Evolutionary conservation across 2,329 filamentous ascomycete species (phyloP).

Genomic region (Grosmannia penicillata): DNA sequence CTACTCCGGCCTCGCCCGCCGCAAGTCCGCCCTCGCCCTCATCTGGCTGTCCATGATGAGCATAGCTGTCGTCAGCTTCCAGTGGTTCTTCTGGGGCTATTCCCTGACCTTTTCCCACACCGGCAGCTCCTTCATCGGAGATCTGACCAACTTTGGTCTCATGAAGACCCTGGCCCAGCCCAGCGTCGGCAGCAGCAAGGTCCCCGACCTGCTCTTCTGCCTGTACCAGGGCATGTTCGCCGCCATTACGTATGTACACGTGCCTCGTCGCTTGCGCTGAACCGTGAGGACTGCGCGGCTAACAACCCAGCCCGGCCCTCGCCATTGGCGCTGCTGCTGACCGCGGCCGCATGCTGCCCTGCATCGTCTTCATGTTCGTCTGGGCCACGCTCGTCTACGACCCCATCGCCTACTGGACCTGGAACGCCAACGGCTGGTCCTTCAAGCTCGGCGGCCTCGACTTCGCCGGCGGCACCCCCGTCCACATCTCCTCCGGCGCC

Average conservation of each 20-base stretch:
- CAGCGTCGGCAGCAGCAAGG: conserved; percentile 52
- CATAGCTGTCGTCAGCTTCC: conserved; percentile 65
- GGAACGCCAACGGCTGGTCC: conserved; percentile 61
- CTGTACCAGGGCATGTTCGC: conserved; percentile 86
- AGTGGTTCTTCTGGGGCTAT: conserved; percentile 96
- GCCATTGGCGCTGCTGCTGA: conserved; percentile 47
- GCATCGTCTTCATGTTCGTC: conserved; percentile 52
- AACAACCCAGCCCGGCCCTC: conserved; percentile 31
- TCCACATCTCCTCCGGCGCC: conserved; percentile 60
- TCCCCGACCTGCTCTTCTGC: conserved; percentile 74
- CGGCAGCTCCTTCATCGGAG: conserved; percentile 63
- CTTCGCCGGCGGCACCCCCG: conserved; percentile 61
- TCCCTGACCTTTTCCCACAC: conserved; percentile 72
- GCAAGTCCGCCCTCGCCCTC: conserved; percentile 77
- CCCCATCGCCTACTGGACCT: conserved; percentile 63
- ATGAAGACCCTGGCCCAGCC: conserved; percentile 62
- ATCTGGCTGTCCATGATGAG: conserved; percentile 78
- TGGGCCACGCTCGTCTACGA: conserved; percentile 61
- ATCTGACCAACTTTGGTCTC: conserved; percentile 69
- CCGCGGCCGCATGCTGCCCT: conserved; percentile 45
- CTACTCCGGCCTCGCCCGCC: conserved; percentile 77
- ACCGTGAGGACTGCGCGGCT: too few relatives aligned
- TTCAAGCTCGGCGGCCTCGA: conserved; percentile 54
- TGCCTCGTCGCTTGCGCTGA: too few relatives aligned
- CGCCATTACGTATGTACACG: conserved; percentile 71